Evolutionary conservation across 2,329 filamentous ascomycete species (phyloP).

Genomic region (Allantophomopsis cytisporea): DNA sequence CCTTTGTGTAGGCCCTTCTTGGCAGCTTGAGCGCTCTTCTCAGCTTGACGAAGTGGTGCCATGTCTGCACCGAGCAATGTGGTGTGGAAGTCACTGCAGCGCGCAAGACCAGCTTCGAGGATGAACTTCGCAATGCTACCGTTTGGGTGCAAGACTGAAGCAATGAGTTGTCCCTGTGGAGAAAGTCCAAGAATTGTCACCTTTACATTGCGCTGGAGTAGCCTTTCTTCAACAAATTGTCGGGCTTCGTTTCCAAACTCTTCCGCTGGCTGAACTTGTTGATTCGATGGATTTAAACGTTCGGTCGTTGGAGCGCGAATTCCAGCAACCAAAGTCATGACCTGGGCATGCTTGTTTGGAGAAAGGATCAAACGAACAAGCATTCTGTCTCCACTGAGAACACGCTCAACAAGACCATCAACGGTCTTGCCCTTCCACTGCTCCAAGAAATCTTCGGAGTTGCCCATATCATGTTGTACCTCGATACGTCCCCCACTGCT

Average conservation of each 20-base stretch:
- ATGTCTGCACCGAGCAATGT: conserved; percentile 83
- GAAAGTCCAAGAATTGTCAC: conserved; percentile 76
- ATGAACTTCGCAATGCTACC: conserved; percentile 90
- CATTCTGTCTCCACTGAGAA: conserved; percentile 82
- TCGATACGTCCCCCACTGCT: conserved; percentile 53
- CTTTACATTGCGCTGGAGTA: conserved; percentile 77
- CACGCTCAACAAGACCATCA: conserved; percentile 78
- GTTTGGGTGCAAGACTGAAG: conserved; percentile 71
- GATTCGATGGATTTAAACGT: conserved; percentile 57
- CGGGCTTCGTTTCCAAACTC: conserved; percentile 83
- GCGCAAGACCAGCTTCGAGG: conserved; percentile 75
- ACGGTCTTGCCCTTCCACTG: conserved; percentile 76
- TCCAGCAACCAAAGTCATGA: conserved; percentile 79
- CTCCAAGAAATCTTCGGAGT: conserved; percentile 63
- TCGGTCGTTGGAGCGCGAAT: conserved; percentile 84
- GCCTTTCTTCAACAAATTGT: conserved; percentile 70
- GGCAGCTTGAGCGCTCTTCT: conserved; percentile 68
- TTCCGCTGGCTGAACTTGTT: conserved; percentile 68
- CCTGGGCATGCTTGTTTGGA: conserved; percentile 76
- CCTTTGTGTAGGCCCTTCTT: conserved; percentile 72
- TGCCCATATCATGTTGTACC: conserved; percentile 67
- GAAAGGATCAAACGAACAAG: conserved; percentile 70
- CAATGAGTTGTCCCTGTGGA: conserved; percentile 85
- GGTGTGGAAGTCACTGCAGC: conserved; percentile 92
- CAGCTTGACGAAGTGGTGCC: conserved; percentile 71